These are phyloP conservation scores for Hypoxylon lenormandii DNA, from an alignment of 495 filamentous ascomycete species.

Conservation along the genomic window DNA sequence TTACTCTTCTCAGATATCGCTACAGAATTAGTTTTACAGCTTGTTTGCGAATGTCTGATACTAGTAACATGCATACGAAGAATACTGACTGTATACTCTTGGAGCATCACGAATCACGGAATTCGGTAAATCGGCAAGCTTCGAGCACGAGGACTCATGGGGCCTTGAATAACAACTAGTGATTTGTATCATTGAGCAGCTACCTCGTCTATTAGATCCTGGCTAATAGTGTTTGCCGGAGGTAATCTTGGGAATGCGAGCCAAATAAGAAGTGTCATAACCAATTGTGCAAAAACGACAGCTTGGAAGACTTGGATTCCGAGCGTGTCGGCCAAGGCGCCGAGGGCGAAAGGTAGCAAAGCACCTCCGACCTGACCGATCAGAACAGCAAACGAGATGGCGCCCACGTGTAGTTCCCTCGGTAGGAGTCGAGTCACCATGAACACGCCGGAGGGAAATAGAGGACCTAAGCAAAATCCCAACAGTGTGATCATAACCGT, in stretches of 20 bases:
- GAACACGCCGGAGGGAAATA: slow-evolving; percentile 75
- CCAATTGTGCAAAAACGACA: slow-evolving; percentile 70
- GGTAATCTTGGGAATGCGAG: slow-evolving; percentile 41
- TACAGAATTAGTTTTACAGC: too few relatives aligned
- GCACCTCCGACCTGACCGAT: slow-evolving; percentile 76
- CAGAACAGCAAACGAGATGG: slow-evolving; percentile 76
- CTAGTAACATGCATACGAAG: too few relatives aligned
- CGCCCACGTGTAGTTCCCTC: slow-evolving; percentile 72
- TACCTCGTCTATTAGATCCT: slow-evolving; percentile 1
- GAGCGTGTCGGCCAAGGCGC: slow-evolving; percentile 75
- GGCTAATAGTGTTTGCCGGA: neutral
- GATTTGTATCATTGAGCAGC: neutral
- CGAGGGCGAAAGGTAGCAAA: slow-evolving; percentile 76
- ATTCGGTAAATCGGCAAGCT: too few relatives aligned
- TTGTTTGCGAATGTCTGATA: too few relatives aligned
- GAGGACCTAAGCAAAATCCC: slow-evolving; percentile 74
- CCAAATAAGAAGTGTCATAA: slow-evolving; percentile 62
- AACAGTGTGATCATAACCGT: slow-evolving; percentile 71
- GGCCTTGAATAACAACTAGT: neutral
- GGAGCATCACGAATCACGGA: too few relatives aligned
- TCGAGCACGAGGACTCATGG: too few relatives aligned
- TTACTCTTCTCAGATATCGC: too few relatives aligned
- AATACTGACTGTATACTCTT: too few relatives aligned
- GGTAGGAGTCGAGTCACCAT: slow-evolving; percentile 75
- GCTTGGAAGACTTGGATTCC: slow-evolving; percentile 76